Evolutionary conservation across 2,329 filamentous ascomycete species (phyloP), one percentile per base, ranked within the genome.

Genomic region (Bipolaris sorokiniana): DNA sequence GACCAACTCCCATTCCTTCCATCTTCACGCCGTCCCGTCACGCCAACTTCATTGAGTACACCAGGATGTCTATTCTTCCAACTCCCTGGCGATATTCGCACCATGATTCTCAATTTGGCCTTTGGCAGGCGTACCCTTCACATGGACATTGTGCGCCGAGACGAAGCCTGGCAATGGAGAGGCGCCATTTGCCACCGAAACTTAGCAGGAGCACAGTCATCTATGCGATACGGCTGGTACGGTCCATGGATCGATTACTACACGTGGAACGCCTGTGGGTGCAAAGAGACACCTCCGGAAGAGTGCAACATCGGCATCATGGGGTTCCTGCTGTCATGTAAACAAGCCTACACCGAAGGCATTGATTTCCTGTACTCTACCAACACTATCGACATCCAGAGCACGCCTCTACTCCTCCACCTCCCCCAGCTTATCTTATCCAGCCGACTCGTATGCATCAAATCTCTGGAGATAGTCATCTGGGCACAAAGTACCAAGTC

Each of bases 291-390:
- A 23, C 16, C 33, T 5, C 33, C 3, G 33, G 33, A 53, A 7
- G 18, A 7, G 4, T 28, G 44, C 16, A 40, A 46, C 1, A 26
- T 51, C 18, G 58, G 54, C 31, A 51, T 48, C 7, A 61, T 58
- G 48, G 60, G 60, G 2, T 58, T 58, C 28, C 42, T 61, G 42
- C 41, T 61, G 15, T 58, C 61, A 20, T 63, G 58, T 22, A 55
- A 42, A 23, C 58, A 61, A 42, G 54, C 51, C 15, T 63, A 63
- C 44, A 46, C 48, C 11, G 48, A 63, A 56, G 61, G 54, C 33
- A 61, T 63, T 34, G 28, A 61, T 15, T 7, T 53, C 31, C 22
- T 63, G 23, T 63, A 61, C 38, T 49, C 58, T 31, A 22, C 48
- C 45, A 60, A 60, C 20, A 37, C 22, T 20, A 56, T 61, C 33